phyloP scores from a whole-genome alignment of 2,329 filamentous ascomycete genomes.

The Diaporthe aspalathi region DNA sequence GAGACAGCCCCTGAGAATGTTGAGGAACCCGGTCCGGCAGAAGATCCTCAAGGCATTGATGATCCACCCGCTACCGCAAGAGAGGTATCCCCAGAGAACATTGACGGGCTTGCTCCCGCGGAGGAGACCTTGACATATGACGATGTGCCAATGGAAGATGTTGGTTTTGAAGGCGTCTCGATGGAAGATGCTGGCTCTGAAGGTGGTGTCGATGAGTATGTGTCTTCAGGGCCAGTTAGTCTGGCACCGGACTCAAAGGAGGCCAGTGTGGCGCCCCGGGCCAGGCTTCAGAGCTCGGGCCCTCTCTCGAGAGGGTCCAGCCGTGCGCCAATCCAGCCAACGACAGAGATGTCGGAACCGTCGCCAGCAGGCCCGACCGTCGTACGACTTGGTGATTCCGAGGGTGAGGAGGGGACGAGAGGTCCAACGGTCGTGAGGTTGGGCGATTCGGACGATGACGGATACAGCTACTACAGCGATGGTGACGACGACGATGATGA shows the following conservation, averaged over 20 bases:
- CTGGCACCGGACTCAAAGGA: conserved; percentile 25
- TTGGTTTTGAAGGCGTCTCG: conserved; percentile 11
- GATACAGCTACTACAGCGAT: conserved; percentile 36
- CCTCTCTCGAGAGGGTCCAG: conserved; percentile 15
- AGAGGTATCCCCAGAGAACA: neutral
- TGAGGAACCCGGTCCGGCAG: neutral
- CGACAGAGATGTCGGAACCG: neutral
- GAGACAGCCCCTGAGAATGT: neutral
- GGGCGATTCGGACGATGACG: conserved; percentile 43
- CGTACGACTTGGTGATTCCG: conserved; percentile 47
- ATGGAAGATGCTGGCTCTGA: conserved; percentile 40
- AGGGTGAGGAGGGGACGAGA: conserved; percentile 42
- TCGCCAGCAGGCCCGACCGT: conserved; percentile 47
- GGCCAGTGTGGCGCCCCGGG: conserved; percentile 29
- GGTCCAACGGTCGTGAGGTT: conserved; percentile 51
- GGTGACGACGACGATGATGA: no score
- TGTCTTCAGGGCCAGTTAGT: conserved; percentile 40
- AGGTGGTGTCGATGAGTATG: conserved; percentile 41
- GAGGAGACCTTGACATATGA: neutral
- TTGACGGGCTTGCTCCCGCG: neutral
- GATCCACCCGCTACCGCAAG: neutral
- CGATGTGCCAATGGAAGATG: conserved; percentile 18
- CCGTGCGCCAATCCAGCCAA: neutral
- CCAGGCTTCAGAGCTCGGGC: conserved; percentile 18
- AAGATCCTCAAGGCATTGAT: neutral